phyloP scores from a whole-genome alignment of 2,329 filamentous ascomycete species.

The Penicillium polonicum region DNA sequence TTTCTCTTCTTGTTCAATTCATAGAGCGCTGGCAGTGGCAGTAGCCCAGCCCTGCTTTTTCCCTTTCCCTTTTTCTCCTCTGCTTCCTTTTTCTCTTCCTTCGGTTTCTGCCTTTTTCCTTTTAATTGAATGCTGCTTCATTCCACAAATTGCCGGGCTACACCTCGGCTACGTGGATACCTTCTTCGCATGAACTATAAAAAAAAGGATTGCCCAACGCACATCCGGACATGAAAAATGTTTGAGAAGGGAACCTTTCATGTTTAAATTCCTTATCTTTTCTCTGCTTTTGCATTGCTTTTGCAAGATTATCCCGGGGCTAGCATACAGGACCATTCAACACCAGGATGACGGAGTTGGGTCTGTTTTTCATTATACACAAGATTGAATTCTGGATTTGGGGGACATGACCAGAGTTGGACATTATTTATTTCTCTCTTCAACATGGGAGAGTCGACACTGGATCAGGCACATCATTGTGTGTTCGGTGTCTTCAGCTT shows the following conservation, averaged over 20 bases:
- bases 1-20: conserved; percentile 5
- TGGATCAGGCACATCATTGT: not conserved
- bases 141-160: not conserved
- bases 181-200: not conserved
- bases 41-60: not conserved
- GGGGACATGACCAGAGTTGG: conserved; percentile 14
- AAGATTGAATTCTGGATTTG: not conserved
- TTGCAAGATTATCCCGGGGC: not conserved
- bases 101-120: not conserved
- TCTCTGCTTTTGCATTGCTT: not conserved
- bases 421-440: conserved; percentile 20
- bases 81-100: not conserved
- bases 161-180: not conserved
- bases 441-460: conserved; percentile 24
- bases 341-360: conserved; percentile 26
- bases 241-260: not conserved
- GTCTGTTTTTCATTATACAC: conserved; percentile 1
- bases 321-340: conserved; percentile 10
- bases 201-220: not conserved
- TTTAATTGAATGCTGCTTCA: not conserved
- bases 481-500: not conserved
- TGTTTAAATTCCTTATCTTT: not conserved
- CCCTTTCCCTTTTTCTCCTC: not conserved
- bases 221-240: not conserved
- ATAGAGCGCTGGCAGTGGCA: conserved; percentile 18